A percentile compares a stretch with the other conserved stretches of the same genome.
phyloP scores from a whole-genome alignment of 495 filamentous ascomycete genomes.

The Penicillium subrubescens region DNA sequence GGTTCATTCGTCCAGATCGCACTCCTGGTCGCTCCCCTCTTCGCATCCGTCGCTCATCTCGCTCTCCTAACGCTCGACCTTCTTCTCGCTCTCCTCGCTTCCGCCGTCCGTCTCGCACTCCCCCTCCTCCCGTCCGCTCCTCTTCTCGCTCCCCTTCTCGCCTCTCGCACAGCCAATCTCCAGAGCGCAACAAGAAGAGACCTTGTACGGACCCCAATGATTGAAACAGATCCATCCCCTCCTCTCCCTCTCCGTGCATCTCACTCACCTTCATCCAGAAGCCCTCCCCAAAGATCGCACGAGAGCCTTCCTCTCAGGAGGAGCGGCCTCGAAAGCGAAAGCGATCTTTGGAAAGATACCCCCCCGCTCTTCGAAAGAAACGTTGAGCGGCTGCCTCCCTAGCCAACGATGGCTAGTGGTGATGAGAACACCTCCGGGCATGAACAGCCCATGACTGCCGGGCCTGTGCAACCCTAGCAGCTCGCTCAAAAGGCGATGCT shows the following conservation, averaged over 20 bases:
- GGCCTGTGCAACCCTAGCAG: constrained; percentile 14
- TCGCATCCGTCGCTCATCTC: background rate
- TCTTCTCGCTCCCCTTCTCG: constrained; percentile 3
- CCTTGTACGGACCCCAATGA: constrained; percentile 52
- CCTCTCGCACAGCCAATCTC: constrained; percentile 40
- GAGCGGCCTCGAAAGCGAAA: constrained; percentile 55
- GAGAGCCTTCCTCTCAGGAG: constrained; percentile 34
- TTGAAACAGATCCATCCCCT: constrained; percentile 51
- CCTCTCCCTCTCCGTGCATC: constrained; percentile 47
- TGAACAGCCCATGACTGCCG: constrained; percentile 35
- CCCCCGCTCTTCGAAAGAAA: constrained; percentile 50
- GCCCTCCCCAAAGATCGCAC: constrained; percentile 46
- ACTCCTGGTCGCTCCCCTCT: constrained; percentile 2
- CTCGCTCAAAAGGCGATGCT: background rate
- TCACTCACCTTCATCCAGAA: constrained; percentile 66
- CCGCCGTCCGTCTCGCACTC: background rate
- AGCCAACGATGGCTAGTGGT: constrained; percentile 63
- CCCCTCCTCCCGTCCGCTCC: background rate
- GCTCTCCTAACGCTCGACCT: background rate
- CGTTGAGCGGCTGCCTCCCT: constrained; percentile 14
- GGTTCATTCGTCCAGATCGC: background rate
- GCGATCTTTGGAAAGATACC: constrained; percentile 56
- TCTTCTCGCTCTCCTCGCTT: background rate
- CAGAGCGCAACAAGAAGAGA: constrained; percentile 36
- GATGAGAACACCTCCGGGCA: constrained; percentile 33